A percentile compares a stretch with the other conserved stretches of the same genome.
phyloP scores from a whole-genome alignment of 805 yeast species.

The Metschnikowia cerradonensis region DNA sequence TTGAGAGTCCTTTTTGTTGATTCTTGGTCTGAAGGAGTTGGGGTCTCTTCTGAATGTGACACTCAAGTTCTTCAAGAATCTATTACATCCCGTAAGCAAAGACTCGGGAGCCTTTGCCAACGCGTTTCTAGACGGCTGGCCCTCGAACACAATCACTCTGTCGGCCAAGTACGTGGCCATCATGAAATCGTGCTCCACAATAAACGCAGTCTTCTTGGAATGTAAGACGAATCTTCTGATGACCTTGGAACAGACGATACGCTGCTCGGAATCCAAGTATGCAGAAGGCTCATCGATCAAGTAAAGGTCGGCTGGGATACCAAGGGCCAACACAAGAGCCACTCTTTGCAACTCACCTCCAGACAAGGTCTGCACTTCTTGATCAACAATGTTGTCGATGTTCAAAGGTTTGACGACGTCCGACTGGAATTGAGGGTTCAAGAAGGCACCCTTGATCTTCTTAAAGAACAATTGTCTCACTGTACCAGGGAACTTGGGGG shows the following conservation, averaged over 20 bases:
- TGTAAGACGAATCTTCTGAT: conserved; percentile 95
- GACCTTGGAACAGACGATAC: conserved; percentile 98
- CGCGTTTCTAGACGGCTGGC: conserved; percentile 83
- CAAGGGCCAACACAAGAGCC: conserved; percentile 92
- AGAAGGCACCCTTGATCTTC: conserved; percentile 89
- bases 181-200: conserved; percentile 99
- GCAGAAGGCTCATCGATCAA: conserved; percentile 99
- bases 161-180: conserved; percentile 99
- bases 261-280: conserved; percentile 97
- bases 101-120: conserved; percentile 87
- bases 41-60: conserved; percentile 99
- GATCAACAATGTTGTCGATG: conserved; percentile 92
- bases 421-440: conserved; percentile 96
- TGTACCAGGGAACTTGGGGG: conserved; percentile 98
- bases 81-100: conserved; percentile 93
- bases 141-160: conserved; percentile 97
- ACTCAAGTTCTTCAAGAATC: conserved; percentile 92
- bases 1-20: conserved; percentile 95
- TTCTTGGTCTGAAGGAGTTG: conserved; percentile 96
- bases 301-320: conserved; percentile 93
- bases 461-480: conserved; percentile 96
- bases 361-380: conserved; percentile 94
- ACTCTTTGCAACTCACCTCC: conserved; percentile 99
- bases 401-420: conserved; percentile 95
- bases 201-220: conserved; percentile 96